These are phyloP conservation scores for Lotus japonicus DNA, from an alignment of 306 rosid genomes.

Conservation along the genomic window DNA sequence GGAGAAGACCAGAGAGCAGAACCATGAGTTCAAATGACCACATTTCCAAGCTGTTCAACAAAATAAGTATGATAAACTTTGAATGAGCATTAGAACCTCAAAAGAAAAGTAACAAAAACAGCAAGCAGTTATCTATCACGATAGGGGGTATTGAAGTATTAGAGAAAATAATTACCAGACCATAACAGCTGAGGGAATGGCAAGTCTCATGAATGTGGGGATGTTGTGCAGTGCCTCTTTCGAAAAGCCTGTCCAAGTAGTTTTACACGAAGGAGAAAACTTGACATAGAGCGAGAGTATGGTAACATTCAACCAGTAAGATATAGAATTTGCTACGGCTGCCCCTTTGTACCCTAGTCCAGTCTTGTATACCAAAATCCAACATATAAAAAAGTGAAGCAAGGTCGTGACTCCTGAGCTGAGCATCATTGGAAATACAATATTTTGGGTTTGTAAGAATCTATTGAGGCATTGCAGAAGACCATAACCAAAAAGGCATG, in stretches of 20 bases:
- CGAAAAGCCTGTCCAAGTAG: slow-evolving; percentile 59
- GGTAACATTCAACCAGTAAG: slow-evolving; percentile 59
- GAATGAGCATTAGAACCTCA: not conserved
- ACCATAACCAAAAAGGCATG: slow-evolving; percentile 47
- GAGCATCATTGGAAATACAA: slow-evolving; percentile 63
- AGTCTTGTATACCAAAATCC: slow-evolving; percentile 52
- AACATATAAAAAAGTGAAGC: slow-evolving; percentile 46
- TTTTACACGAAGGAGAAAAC: slow-evolving; percentile 55
- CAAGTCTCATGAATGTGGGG: slow-evolving; percentile 45
- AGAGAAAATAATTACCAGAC: slow-evolving; percentile 51
- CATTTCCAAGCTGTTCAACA: slow-evolving; percentile 58
- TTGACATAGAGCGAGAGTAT: slow-evolving; percentile 50
- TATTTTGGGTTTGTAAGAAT: slow-evolving; percentile 63
- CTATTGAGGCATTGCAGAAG: slow-evolving; percentile 58
- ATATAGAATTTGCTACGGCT: slow-evolving; percentile 52
- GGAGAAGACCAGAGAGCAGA: slow-evolving; percentile 68
- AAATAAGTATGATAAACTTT: not conserved
- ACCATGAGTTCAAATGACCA: slow-evolving; percentile 69
- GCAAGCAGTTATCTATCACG: not conserved
- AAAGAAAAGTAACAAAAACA: not conserved
- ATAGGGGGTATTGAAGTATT: not conserved
- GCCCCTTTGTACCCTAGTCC: slow-evolving; percentile 67
- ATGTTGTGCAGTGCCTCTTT: slow-evolving; percentile 46
- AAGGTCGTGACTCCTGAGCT: slow-evolving; percentile 38
- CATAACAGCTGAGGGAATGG: slow-evolving; percentile 80